Base-by-base conservation (phyloP, 768 basidiomycete species). In the Hirschioporus abietinus region DNA sequence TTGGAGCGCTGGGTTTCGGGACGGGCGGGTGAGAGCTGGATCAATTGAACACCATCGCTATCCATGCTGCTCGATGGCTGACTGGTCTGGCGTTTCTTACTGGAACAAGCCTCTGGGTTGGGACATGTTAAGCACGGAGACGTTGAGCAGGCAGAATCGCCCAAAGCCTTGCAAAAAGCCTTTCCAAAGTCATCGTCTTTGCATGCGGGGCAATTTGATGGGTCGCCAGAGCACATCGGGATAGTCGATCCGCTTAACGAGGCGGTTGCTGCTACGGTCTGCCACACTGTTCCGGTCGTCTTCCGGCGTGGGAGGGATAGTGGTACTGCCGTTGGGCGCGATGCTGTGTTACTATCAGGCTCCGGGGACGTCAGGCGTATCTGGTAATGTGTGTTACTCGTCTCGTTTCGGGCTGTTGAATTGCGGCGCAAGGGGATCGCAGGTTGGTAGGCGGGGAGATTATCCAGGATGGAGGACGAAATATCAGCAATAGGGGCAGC, bases 111-210 rank as follows among this genome's bases (percentile, higher is more conserved):
- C 27, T 70, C 68, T 27, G 66, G 74, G 68, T 79, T 75, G 1
- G 89, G 87, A 69, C 87, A 91, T 70, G 84, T 79, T 58, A 77
- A 75, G 72, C 89, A 92, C 24, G 82, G 81, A 2, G 79, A 69
- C 12, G 79, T 75, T n/a, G 79, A 76, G 64, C 86, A 81, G 18
- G 89, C 77, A 30, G 88, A 83, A 68, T 87, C 81, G 68, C 82
- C 84, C 58, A 95, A 85, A 24, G 91, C 91, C 52, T 82, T 82
- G 74, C 94, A 96, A 75, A 96, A 96, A 6, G 92, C 93, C 72
- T 90, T 89, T 10, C 93, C 93, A 70, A 95, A 95, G 24, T 84
- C 83, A 74, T 95, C 94, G 71, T 91, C 89, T 4, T 88, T 89
- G 73, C 94, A 96, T 4, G 93, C 94, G 64, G 85, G 75, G 73